Conservation (phyloP, 495 filamentous ascomycete genomes). For the Aspergillus saccharolyticus region DNA sequence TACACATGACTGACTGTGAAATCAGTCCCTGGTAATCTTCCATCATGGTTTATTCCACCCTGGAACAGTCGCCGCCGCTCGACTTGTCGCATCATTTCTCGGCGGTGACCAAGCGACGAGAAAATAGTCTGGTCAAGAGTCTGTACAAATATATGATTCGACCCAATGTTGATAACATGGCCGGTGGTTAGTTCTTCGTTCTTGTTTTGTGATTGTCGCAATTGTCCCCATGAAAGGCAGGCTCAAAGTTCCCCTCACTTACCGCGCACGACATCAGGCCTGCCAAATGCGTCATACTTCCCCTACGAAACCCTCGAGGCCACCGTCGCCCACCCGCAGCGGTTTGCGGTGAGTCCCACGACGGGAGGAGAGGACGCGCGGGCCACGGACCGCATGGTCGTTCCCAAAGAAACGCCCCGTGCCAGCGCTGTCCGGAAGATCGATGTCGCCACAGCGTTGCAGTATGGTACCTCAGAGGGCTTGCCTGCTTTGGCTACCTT, state of each 20-base stretch:
- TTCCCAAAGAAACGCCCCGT: constrained; percentile 61
- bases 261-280: constrained; percentile 43
- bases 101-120: constrained; percentile 56
- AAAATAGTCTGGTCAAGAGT: constrained; percentile 61
- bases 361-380: constrained; percentile 40
- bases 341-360: constrained; percentile 60
- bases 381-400: constrained; percentile 49
- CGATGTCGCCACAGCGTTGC: constrained; percentile 74
- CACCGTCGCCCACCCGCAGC: constrained; percentile 63
- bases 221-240: too few species aligned
- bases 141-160: constrained; percentile 84
- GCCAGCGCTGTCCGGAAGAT: constrained; percentile 58
- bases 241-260: constrained; percentile 2
- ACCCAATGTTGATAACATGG: constrained; percentile 78
- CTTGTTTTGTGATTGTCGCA: background rate
- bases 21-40: background rate
- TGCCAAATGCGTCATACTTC: constrained; percentile 76
- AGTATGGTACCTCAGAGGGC: constrained; percentile 77
- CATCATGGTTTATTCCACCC: constrained; percentile 3
- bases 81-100: constrained; percentile 80
- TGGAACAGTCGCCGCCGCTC: constrained; percentile 43
- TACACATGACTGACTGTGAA: background rate
- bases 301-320: constrained; percentile 89
- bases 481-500: constrained; percentile 71
- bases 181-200: constrained; percentile 60